These are phyloP conservation scores for Suillus brevipes DNA, from an alignment of 768 basidiomycete genomes.

Conservation along the genomic window DNA sequence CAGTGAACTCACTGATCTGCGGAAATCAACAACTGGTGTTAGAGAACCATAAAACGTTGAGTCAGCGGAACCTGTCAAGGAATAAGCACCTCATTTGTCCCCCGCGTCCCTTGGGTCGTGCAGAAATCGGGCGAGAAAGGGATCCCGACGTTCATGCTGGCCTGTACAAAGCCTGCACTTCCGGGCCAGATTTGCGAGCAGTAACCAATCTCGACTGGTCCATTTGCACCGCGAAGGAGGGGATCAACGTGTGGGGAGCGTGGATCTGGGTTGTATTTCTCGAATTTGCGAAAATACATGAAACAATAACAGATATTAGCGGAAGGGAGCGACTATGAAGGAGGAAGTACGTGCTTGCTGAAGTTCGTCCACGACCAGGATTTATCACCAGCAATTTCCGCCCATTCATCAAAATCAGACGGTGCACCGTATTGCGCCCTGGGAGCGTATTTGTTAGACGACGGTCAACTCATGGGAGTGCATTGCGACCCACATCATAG, in stretches of 20 bases:
- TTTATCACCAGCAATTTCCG: slow-evolving; percentile 48
- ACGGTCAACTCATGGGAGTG: neutral
- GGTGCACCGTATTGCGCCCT: slow-evolving; percentile 64
- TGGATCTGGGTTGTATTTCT: slow-evolving; percentile 53
- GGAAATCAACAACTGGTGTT: neutral
- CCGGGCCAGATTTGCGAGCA: slow-evolving; percentile 46
- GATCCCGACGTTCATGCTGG: slow-evolving; percentile 52
- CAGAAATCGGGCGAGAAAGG: slow-evolving; percentile 57
- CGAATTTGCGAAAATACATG: slow-evolving; percentile 72
- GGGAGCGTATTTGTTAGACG: slow-evolving; percentile 10
- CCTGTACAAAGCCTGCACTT: slow-evolving; percentile 52
- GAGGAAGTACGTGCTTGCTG: slow-evolving; percentile 38
- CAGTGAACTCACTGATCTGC: slow-evolving; percentile 2
- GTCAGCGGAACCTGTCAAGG: neutral
- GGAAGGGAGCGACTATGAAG: neutral
- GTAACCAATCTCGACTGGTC: slow-evolving; percentile 63
- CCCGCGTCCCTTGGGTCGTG: slow-evolving; percentile 54
- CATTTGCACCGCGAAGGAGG: slow-evolving; percentile 46
- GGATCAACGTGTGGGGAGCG: slow-evolving; percentile 50
- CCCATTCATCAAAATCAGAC: slow-evolving; percentile 70
- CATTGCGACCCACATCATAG: slow-evolving; percentile 40
- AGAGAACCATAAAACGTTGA: neutral
- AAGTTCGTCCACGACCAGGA: slow-evolving; percentile 59
- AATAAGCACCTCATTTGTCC: slow-evolving; percentile 55
- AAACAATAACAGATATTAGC: neutral